Conservation (phyloP, 2,329 filamentous ascomycete genomes). For the Colletotrichum acutatum region DNA sequence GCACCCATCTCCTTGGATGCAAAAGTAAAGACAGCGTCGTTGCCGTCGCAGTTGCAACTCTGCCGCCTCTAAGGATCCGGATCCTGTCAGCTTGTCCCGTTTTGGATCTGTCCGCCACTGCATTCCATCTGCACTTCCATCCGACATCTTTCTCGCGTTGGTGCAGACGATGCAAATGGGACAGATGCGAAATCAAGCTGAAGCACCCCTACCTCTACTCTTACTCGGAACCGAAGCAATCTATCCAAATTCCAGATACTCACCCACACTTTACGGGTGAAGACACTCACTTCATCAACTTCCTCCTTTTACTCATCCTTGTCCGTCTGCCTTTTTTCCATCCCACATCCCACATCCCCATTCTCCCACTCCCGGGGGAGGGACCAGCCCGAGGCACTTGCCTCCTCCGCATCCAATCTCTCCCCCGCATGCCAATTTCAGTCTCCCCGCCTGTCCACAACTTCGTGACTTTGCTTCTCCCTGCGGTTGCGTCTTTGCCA, state of each 20-base stretch:
- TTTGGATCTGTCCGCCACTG: slow-evolving; percentile 7
- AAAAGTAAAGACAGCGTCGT: not conserved
- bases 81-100: slow-evolving; percentile 31
- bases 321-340: not conserved
- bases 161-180: not conserved
- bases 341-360: not conserved
- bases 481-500: slow-evolving; percentile 11
- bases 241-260: not conserved
- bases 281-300: not conserved
- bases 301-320: not conserved
- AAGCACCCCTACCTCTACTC: slow-evolving; percentile 6
- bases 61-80: slow-evolving; percentile 27
- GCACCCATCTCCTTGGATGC: not conserved
- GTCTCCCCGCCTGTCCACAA: not conserved
- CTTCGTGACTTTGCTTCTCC: not conserved
- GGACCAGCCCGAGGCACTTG: not conserved
- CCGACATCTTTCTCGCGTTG: slow-evolving; percentile 7
- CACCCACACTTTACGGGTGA: not conserved
- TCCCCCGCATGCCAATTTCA: slow-evolving; percentile 31
- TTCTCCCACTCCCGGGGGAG: not conserved
- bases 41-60: slow-evolving; percentile 15
- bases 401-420: slow-evolving; percentile 22
- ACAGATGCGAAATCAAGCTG: not conserved
- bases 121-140: slow-evolving; percentile 7
- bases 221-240: not conserved